phyloP scores from a whole-genome alignment of 345 rosid genomes.

The Acer saccharum region DNA sequence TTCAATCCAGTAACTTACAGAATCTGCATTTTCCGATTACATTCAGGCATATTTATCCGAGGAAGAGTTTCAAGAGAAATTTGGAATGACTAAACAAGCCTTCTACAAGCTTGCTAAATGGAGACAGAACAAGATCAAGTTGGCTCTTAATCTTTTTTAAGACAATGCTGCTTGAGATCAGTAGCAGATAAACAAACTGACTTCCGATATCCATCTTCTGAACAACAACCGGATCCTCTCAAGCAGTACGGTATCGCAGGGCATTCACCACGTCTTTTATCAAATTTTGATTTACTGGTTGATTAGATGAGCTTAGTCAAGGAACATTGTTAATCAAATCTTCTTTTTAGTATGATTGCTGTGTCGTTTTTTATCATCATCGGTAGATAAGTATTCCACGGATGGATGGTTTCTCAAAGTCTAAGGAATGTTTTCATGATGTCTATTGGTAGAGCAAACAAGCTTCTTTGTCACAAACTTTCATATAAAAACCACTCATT shows the following conservation, averaged over 20 bases:
- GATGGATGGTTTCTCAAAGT: neutral
- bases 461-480: too few relatives aligned
- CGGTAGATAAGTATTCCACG: neutral
- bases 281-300: neutral
- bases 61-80: conserved; percentile 57
- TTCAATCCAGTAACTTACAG: neutral
- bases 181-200: neutral
- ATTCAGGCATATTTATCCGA: conserved; percentile 58
- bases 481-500: too few relatives aligned
- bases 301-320: neutral
- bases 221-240: neutral
- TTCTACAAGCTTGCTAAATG: conserved; percentile 70
- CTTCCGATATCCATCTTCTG: neutral
- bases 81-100: conserved; percentile 43
- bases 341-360: neutral
- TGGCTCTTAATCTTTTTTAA: conserved; percentile 60
- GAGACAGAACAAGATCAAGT: conserved; percentile 75
- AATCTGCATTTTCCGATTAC: neutral
- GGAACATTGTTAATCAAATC: neutral
- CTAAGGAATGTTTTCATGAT: neutral
- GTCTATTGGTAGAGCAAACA: too few relatives aligned
- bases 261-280: neutral
- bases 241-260: too few relatives aligned
- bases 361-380: neutral
- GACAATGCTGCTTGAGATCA: neutral